Conservation (phyloP, 2,329 filamentous ascomycete genomes). For the Colletotrichum limetticola region DNA sequence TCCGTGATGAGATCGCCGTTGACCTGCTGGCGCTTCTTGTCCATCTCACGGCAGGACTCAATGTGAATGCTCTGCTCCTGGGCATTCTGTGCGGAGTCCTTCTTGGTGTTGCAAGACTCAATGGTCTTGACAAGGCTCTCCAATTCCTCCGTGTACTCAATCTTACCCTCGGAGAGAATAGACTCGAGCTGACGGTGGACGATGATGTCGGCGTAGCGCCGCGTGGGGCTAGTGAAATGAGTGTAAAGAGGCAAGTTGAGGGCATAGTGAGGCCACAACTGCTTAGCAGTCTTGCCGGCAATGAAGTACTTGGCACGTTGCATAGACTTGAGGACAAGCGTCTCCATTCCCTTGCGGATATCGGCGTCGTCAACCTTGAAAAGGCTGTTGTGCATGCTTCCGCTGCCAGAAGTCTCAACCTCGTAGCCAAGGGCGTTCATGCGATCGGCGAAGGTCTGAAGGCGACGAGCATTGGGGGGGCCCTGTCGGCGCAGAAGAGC, state of each 20-base stretch:
- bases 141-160: conserved; percentile 89
- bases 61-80: conserved; percentile 99
- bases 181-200: conserved; percentile 95
- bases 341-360: conserved; percentile 97
- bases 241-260: conserved; percentile 95
- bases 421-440: conserved; percentile 93
- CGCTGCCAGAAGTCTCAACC: conserved; percentile 89
- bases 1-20: conserved; percentile 95
- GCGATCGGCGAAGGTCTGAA: conserved; percentile 90
- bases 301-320: conserved; percentile 96
- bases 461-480: conserved; percentile 85
- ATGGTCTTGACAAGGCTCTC: conserved; percentile 91
- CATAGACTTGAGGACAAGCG: conserved; percentile 93
- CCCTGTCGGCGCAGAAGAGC: conserved; percentile 90
- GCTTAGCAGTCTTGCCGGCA: conserved; percentile 79
- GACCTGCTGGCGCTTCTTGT: conserved; percentile 85
- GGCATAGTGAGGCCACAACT: conserved; percentile 87
- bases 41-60: conserved; percentile 95
- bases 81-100: conserved; percentile 95
- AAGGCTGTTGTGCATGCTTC: conserved; percentile 90
- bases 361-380: conserved; percentile 92
- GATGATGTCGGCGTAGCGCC: conserved; percentile 93
- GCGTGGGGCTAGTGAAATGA: conserved; percentile 95
- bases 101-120: conserved; percentile 98
- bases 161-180: conserved; percentile 81